Evolutionary conservation across 805 yeast species (phyloP).

Genomic region (Helenozyma baotianmanensis): DNA sequence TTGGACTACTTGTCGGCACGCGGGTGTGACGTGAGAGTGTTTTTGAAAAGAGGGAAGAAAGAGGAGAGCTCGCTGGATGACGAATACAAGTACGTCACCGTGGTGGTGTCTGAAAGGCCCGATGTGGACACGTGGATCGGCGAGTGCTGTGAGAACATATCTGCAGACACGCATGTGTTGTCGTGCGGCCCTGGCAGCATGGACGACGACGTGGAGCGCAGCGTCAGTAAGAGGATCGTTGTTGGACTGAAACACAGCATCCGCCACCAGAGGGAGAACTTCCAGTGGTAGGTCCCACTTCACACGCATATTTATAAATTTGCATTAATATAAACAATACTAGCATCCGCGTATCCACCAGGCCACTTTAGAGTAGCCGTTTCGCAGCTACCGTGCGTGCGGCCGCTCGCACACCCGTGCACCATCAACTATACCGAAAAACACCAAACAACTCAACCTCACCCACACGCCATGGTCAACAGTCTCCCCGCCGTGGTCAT

Average conservation of each 20-base stretch:
- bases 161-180: constrained; percentile 7
- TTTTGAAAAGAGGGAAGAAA: constrained; percentile 4
- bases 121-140: constrained; percentile 9
- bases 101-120: constrained; percentile 8
- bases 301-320: too few species aligned
- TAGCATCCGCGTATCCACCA: too few species aligned
- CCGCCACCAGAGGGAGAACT: constrained; percentile 9
- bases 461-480: constrained; percentile 26
- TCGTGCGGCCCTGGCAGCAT: constrained; percentile 14
- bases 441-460: too few species aligned
- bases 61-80: constrained; percentile 8
- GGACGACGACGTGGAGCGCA: constrained; percentile 9
- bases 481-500: constrained; percentile 60
- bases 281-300: constrained; percentile 15
- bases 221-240: constrained; percentile 6
- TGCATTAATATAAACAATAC: too few species aligned
- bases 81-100: constrained; percentile 6
- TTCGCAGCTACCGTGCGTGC: too few species aligned
- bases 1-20: constrained; percentile 6
- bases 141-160: constrained; percentile 3
- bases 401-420: constrained; percentile 4
- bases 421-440: constrained; percentile 1
- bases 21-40: constrained; percentile 13
- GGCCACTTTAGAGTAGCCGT: too few species aligned
- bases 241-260: constrained; percentile 8